Conservation (phyloP, 1,284 basidiomycete species). For the Ustilago hordei region DNA sequence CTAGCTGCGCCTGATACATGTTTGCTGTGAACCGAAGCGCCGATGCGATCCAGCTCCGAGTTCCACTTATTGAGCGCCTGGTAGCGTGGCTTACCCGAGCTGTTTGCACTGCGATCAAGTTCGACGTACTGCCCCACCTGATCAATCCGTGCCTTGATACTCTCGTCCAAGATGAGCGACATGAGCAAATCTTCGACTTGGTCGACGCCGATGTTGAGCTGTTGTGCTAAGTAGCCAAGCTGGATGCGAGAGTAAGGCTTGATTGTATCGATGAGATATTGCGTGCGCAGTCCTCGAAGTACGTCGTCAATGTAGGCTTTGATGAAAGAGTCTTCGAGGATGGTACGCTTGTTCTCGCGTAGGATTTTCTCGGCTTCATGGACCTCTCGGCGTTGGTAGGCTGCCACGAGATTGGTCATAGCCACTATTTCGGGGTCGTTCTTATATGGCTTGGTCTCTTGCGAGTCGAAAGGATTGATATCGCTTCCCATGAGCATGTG, state of each 20-base stretch:
- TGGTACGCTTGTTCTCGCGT: conserved; percentile 88
- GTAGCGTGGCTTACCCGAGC: conserved; percentile 84
- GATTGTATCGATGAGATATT: conserved; percentile 96
- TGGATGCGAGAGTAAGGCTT: conserved; percentile 95
- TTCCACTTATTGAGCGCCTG: conserved; percentile 84
- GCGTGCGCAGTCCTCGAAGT: conserved; percentile 88
- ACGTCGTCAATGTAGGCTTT: conserved; percentile 93
- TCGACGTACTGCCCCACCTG: conserved; percentile 92
- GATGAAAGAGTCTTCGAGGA: conserved; percentile 95
- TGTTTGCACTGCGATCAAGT: conserved; percentile 78
- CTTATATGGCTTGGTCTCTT: conserved; percentile 99
- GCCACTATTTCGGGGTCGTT: conserved; percentile 95
- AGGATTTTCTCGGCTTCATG: conserved; percentile 95
- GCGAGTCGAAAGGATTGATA: conserved; percentile 99
- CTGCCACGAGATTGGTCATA: conserved; percentile 96
- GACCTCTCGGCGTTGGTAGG: conserved; percentile 94
- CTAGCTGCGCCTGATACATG: conserved; percentile 40
- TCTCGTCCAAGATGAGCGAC: conserved; percentile 91
- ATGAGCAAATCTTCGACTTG: conserved; percentile 95
- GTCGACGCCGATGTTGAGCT: conserved; percentile 86
- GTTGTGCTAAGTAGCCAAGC: conserved; percentile 77
- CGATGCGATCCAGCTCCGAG: conserved; percentile 71
- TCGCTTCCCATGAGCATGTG: conserved; percentile 99
- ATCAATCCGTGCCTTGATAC: conserved; percentile 93
- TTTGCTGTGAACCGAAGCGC: conserved; percentile 34